These are phyloP conservation scores for Cymbopogon citratus DNA, from an alignment of 176 grass and related monocot genomes.

Conservation along the genomic window DNA sequence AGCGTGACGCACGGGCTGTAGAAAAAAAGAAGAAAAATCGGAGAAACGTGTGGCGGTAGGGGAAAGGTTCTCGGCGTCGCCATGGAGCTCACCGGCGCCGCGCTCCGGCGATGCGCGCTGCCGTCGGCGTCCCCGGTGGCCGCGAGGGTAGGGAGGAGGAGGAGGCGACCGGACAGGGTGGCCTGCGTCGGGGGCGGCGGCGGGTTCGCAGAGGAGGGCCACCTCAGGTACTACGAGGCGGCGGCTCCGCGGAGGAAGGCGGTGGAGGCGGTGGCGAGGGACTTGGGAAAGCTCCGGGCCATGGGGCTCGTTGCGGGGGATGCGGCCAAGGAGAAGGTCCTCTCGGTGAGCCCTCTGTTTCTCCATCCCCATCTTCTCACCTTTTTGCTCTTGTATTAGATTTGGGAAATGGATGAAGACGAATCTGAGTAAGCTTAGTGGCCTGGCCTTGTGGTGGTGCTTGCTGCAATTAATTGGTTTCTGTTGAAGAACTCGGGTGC, in stretches of 20 bases:
- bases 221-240: slow-evolving; percentile 31
- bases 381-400: background rate
- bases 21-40: background rate
- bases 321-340: slow-evolving; percentile 34
- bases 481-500: background rate
- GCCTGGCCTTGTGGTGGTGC: background rate
- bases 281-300: slow-evolving; percentile 15
- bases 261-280: slow-evolving; percentile 38
- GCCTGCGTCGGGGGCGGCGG: slow-evolving; percentile 20
- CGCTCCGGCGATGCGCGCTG: background rate
- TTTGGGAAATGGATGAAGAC: background rate
- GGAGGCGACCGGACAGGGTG: slow-evolving; percentile 4
- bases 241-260: slow-evolving; percentile 25
- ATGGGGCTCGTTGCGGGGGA: slow-evolving; percentile 31
- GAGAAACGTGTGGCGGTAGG: background rate
- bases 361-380: background rate
- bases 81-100: slow-evolving; percentile 43
- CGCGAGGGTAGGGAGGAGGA: background rate
- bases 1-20: background rate
- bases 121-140: background rate
- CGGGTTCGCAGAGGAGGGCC: slow-evolving; percentile 34
- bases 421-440: background rate
- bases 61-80: background rate
- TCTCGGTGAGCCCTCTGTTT: slow-evolving; percentile 12
- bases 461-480: background rate